Percentiles rank a stretch among this genome's conserved stretches.
Conservation (phyloP, 2,329 filamentous ascomycete genomes). For the Endocalyx cinctus region DNA sequence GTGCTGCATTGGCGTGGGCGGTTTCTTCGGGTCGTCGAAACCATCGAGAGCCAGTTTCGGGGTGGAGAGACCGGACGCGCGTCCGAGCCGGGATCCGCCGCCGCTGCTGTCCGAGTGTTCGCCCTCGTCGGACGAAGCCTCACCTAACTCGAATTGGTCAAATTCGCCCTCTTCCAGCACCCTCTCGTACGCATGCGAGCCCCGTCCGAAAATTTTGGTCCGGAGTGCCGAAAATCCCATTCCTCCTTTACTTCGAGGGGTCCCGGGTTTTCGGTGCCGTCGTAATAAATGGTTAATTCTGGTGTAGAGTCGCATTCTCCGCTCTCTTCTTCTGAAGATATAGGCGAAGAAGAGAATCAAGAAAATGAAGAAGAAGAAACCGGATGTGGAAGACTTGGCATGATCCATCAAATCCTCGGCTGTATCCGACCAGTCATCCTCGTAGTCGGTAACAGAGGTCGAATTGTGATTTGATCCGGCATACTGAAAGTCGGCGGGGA, state of each 20-base stretch:
- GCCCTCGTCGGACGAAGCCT: slow-evolving; percentile 59
- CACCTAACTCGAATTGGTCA: slow-evolving; percentile 73
- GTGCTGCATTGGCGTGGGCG: slow-evolving; percentile 7
- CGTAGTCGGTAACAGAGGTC: slow-evolving; percentile 28
- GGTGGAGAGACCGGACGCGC: slow-evolving; percentile 63
- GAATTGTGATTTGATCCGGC: slow-evolving; percentile 57
- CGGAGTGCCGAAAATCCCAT: slow-evolving; percentile 46
- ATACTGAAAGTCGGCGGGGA: slow-evolving; percentile 77
- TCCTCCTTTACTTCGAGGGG: slow-evolving; percentile 39
- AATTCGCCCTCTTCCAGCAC: slow-evolving; percentile 77
- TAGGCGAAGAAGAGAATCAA: slow-evolving; percentile 66
- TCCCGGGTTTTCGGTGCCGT: slow-evolving; percentile 40
- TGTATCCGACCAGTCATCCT: slow-evolving; percentile 50
- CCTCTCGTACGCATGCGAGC: slow-evolving; percentile 65
- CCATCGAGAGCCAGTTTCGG: slow-evolving; percentile 54
- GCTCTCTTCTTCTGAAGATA: slow-evolving; percentile 74
- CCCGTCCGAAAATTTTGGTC: slow-evolving; percentile 62
- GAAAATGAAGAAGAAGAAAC: slow-evolving; percentile 72
- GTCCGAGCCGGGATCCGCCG: slow-evolving; percentile 46
- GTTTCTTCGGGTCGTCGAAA: slow-evolving; percentile 42
- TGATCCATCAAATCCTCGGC: slow-evolving; percentile 59
- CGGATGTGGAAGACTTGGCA: slow-evolving; percentile 64
- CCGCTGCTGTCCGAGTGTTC: slow-evolving; percentile 57
- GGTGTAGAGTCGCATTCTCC: slow-evolving; percentile 58
- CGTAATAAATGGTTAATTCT: slow-evolving; percentile 43